phyloP scores from a whole-genome alignment of 805 yeast species.

The Suhomyces faveliae region DNA sequence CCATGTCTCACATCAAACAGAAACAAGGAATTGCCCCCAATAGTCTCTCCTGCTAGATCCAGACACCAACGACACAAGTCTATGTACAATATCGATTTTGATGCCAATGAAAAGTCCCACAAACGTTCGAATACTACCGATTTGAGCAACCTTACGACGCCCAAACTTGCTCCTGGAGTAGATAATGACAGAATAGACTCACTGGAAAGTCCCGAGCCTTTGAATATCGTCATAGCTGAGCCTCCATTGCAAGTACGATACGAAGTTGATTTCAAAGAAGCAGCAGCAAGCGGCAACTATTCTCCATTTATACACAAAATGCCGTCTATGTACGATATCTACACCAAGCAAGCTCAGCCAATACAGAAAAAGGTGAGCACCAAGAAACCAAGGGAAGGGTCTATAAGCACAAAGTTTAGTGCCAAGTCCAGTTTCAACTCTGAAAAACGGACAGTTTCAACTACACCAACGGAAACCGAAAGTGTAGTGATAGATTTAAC shows the following conservation, averaged over 20 bases:
- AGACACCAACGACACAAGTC: constrained; percentile 42
- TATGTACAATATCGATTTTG: constrained; percentile 32
- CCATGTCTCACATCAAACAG: constrained; percentile 15
- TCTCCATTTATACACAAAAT: constrained; percentile 5
- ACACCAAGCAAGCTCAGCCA: not conserved
- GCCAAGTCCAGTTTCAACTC: constrained; percentile 31
- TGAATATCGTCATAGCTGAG: constrained; percentile 31
- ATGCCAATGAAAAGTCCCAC: constrained; percentile 5
- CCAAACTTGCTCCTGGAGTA: not conserved
- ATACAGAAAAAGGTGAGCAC: constrained; percentile 6
- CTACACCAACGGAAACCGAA: constrained; percentile 32
- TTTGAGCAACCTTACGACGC: not conserved
- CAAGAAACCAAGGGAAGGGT: constrained; percentile 7
- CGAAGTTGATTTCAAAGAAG: constrained; percentile 41
- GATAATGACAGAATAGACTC: not conserved
- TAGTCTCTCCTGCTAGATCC: constrained; percentile 25
- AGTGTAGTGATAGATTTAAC: constrained; percentile 44
- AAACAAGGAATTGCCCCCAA: constrained; percentile 6
- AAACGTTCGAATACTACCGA: constrained; percentile 13
- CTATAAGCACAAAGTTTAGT: constrained; percentile 21
- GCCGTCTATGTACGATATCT: constrained; percentile 13
- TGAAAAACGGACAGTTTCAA: constrained; percentile 25
- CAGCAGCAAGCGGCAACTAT: constrained; percentile 10
- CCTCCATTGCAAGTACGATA: constrained; percentile 39
- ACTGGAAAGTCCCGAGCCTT: constrained; percentile 4